Base-by-base conservation (phyloP, 345 rosid genomes). In the Psidium friedrichsthalianum region DNA sequence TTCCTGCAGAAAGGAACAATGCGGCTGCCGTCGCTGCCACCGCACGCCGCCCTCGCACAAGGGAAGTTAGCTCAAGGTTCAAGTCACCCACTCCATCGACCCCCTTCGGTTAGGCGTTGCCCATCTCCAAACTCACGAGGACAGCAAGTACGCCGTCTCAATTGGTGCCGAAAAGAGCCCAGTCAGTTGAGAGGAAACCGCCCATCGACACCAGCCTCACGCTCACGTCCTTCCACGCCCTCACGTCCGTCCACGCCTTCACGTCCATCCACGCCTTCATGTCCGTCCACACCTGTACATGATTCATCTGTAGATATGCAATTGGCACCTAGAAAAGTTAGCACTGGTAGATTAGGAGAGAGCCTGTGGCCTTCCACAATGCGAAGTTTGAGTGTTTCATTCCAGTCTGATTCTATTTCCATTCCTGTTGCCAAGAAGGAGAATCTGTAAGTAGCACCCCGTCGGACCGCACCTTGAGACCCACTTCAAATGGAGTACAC, bases 291-390 rank as follows among this genome's bases (percentile, higher is more conserved):
- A 18, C 98, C 98, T 2, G 92, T 95, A 86, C 89, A 88, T 76
- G 99, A 95, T 27, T 89, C 90, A 84, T 93, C 91, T 83, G 85
- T 91, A n/a, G 92, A 93, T 88, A 85, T 87, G 82, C 92, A 90
- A 42, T 84, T 90, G 78, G 86, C 93, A 64, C 89, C 95, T 85
- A 93, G 98, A 90, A 93, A 95, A 92, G 83, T 91, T 83, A 91
- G 92, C 83, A 86, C 89, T 24, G 94, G 95, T 61, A 91, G 95
- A 85, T 88, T 95, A 88, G 95, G 96, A 10, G 99, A 97, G 89
- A 89, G 98, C 87, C 91, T 97, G 91, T 97, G 99, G 99, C 99
- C 99, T 87, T 97, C 99, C 82, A 97, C 99, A 20, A 97, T 97
- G 98, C 92, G 99, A n/a, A 97, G 98, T 90, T 98, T 96, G 85